Evolutionary conservation across 2,329 filamentous ascomycete genomes (phyloP).

Genomic region (Diaporthe vaccinii): DNA sequence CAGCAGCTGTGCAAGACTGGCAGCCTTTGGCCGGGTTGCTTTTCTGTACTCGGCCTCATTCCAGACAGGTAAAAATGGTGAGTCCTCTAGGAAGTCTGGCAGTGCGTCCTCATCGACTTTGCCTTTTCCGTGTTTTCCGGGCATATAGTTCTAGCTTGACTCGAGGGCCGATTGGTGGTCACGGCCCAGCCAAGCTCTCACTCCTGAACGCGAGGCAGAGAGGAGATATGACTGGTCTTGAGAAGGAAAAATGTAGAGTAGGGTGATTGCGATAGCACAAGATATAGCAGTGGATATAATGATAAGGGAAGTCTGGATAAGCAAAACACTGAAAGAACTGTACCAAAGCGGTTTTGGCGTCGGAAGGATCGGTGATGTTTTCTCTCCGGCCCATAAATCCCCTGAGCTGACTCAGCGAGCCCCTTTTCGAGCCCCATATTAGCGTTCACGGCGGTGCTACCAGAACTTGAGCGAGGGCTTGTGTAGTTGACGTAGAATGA

Average conservation of each 20-base stretch:
- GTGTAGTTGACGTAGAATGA: not conserved
- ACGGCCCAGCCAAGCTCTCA: not conserved
- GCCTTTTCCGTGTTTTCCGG: not conserved
- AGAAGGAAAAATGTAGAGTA: not conserved
- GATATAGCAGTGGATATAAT: not conserved
- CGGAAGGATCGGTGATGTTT: conserved; percentile 25
- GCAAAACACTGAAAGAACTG: not conserved
- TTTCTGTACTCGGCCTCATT: not conserved
- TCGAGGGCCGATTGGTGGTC: not conserved
- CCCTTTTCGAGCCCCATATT: conserved; percentile 1
- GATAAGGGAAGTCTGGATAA: not conserved
- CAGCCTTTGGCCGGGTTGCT: not conserved
- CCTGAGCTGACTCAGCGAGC: conserved; percentile 33
- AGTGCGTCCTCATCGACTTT: conserved; percentile 24
- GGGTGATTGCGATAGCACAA: not conserved
- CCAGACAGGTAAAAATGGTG: conserved; percentile 32
- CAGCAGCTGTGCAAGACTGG: conserved; percentile 11
- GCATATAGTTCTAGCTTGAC: conserved; percentile 1
- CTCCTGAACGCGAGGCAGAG: not conserved
- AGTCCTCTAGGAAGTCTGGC: conserved; percentile 30
- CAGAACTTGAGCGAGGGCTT: not conserved
- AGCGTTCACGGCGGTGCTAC: not conserved
- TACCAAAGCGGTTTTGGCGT: not conserved
- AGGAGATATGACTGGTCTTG: not conserved
- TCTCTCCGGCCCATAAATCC: conserved; percentile 9